Evolutionary conservation across 106 monocot genomes (phyloP), one percentile per base, ranked within the genome.

Genomic region (Allium fistulosum): DNA sequence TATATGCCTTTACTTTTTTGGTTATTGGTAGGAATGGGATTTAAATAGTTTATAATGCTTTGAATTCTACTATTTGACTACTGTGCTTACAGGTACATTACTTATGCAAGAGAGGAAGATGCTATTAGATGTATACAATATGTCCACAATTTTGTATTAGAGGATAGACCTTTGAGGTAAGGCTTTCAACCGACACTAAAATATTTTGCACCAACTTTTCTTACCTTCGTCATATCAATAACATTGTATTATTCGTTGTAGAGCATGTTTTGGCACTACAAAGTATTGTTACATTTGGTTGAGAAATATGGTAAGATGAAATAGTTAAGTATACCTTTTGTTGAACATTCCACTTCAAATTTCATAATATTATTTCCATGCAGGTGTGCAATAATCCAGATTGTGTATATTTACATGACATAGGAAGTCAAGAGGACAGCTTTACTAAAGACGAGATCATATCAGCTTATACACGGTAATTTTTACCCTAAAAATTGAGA

Each of bases 71-170:
- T 37, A 37, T 37, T 37, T 37, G 37, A 37, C 37, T 4, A 37
- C 37, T 5, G 37, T 5, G 1, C 37, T 68, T 68, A 49, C 56
- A 94, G 96, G 75, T 97, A 97, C 64, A 84, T 97, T 64, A 92
- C 91, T 61, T 97, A 89, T 80, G 72, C 82, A 8, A 92, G 77
- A 73, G 96, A 97, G 76, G 96, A 92, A 18, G 96, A 97, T 71
- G 96, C 96, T 46, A 69, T 91, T 71, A 71, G 88, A 70, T 95
- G 95, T 82, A 95, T 95, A 72, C 91, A 89, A 74, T 79, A 79
- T 74, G 88, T 89, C 14, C 88, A 89, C 59, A 89, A 89, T 61
- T 89, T 79, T 82, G 63, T 80, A 7, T 75, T 89, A 69, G 88
- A 81, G 61, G 85, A 84, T 63, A 92, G 89, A 89, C 72, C 86